Evolutionary conservation across 768 basidiomycete species (phyloP).

Genomic region (Rossbeevera mucosa): DNA sequence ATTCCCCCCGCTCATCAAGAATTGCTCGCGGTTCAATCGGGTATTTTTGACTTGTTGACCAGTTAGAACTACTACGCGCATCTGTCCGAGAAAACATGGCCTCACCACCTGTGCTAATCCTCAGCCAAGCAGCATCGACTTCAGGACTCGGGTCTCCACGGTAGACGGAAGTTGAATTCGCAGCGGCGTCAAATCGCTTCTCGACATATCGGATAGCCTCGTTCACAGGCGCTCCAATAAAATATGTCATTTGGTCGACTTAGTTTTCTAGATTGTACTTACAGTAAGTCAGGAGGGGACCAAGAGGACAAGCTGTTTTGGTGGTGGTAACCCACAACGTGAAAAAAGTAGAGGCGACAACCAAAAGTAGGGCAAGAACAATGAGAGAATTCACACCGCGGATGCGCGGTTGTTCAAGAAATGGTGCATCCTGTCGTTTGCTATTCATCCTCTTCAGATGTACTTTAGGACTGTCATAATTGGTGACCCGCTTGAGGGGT

Average conservation of each 20-base stretch:
- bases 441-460: not conserved
- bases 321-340: not conserved
- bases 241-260: not conserved
- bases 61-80: not conserved
- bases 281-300: not conserved
- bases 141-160: slow-evolving; percentile 2
- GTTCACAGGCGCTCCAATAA: not conserved
- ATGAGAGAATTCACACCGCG: not conserved
- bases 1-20: slow-evolving; percentile 5
- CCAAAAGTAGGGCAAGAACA: not conserved
- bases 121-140: slow-evolving; percentile 6
- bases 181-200: not conserved
- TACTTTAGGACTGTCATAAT: not conserved
- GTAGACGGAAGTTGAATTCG: slow-evolving; percentile 1
- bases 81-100: not conserved
- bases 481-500: not conserved
- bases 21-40: slow-evolving; percentile 5
- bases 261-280: not conserved
- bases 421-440: too few species aligned
- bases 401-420: too few species aligned
- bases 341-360: not conserved
- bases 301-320: not conserved
- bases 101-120: slow-evolving; percentile 1
- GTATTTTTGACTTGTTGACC: not conserved
- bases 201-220: slow-evolving; percentile 3